Evolutionary conservation across 768 basidiomycete genomes (phyloP), one percentile per base, ranked within the genome.

Genomic region (Gymnopilus dilepis): DNA sequence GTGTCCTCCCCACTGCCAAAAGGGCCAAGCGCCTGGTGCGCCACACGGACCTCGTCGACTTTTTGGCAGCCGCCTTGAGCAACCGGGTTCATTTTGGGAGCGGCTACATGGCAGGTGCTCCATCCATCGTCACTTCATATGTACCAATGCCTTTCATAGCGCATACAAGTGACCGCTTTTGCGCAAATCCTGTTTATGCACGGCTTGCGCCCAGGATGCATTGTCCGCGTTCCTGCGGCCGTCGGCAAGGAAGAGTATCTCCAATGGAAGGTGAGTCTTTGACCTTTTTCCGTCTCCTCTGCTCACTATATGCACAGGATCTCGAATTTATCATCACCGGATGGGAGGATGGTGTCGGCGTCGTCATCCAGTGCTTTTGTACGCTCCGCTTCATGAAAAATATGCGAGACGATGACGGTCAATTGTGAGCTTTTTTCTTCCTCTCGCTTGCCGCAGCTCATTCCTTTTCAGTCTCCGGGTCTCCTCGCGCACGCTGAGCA

Each of bases 281-380:
- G 5, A 9, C 17, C 15, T 53, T 4, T 21, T 34, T 17, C n/a
- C 13, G 9, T 2, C 17, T 12, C n/a, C 19, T 28, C 12, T 5
- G 15, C 4, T 33, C 12, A 30, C 17, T 53, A 30, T 31, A 53
- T 34, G 30, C 51, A n/a, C n/a, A 53, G 51, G 13, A 53, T 31
- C 9, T 53, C 26, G 51, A 53, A 11, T 53, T 30, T 30, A 4
- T 53, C 34, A 53, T 53, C 17, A 5, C 12, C 34, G 51, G 51
- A 9, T 53, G 31, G 28, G 51, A 53, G 11, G 51, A 53, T 6
- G 51, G 51, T n/a, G 31, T 53, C 15, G 51, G 51, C 28, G n/a
- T 53, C 26, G 21, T 26, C 21, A n/a, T 53, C 4, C 26, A 53
- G 34, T 13, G 17, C 19, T 53, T 53, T 28, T 30, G 26, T 1